Conservation (phyloP, 345 rosid species). For the Raphanus sativus region DNA sequence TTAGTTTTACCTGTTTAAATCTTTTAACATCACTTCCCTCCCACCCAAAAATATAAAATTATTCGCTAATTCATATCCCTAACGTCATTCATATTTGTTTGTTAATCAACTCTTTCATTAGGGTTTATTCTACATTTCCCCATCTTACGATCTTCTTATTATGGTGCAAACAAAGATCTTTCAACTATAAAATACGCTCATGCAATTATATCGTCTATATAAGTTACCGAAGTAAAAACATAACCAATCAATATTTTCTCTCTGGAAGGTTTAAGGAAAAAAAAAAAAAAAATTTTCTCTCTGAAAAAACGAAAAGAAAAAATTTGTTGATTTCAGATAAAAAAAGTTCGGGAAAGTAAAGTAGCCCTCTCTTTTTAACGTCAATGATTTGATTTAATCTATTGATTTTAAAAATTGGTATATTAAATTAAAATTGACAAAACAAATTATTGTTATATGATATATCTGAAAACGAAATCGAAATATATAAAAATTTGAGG, state of each 20-base stretch:
- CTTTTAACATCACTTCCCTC: neutral
- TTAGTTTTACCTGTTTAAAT: neutral
- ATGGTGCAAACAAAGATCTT: neutral
- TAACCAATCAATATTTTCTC: neutral
- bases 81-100: neutral
- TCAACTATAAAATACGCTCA: neutral
- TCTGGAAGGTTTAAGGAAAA: no score
- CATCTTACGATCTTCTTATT: neutral
- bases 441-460: constrained; percentile 9
- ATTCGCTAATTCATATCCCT: neutral
- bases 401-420: neutral
- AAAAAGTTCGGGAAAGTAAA: neutral
- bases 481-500: neutral
- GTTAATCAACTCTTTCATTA: neutral
- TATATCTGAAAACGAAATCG: constrained; percentile 21
- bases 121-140: neutral
- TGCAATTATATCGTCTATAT: neutral
- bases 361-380: neutral
- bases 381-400: neutral
- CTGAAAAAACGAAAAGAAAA: neutral
- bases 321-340: neutral
- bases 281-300: no score
- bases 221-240: neutral
- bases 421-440: neutral
- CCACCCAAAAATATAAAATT: neutral